Percentiles rank a stretch among this genome's conserved stretches.
Evolutionary conservation across 2,329 filamentous ascomycete species (phyloP).

Genomic region (Phialophora expanda): DNA sequence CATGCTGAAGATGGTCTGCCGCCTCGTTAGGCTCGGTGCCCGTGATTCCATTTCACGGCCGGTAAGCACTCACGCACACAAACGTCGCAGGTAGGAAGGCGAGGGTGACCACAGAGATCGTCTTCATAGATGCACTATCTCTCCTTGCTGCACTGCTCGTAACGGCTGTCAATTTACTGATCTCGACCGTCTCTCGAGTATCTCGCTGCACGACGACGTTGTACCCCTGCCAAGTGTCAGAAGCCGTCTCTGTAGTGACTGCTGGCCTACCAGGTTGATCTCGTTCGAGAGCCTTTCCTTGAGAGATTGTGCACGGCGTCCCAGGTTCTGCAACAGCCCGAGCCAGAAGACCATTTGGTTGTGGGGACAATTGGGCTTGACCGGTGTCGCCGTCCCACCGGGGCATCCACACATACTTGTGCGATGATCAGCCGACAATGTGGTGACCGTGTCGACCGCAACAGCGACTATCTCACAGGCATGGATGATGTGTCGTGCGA

Average conservation of each 20-base stretch:
- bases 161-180: slow-evolving; percentile 43
- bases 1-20: slow-evolving; percentile 46
- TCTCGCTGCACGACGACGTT: slow-evolving; percentile 45
- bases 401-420: slow-evolving; percentile 28
- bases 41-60: slow-evolving; percentile 42
- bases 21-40: slow-evolving; percentile 40
- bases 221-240: slow-evolving; percentile 40
- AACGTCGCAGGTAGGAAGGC: slow-evolving; percentile 48
- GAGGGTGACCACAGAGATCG: slow-evolving; percentile 45
- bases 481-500: slow-evolving; percentile 44
- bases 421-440: slow-evolving; percentile 38
- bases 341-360: slow-evolving; percentile 36
- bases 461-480: slow-evolving; percentile 44
- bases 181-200: slow-evolving; percentile 41
- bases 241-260: neutral
- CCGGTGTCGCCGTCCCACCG: neutral
- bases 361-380: slow-evolving; percentile 27
- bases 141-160: slow-evolving; percentile 41
- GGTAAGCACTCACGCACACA: slow-evolving; percentile 44
- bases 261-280: slow-evolving; percentile 42
- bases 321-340: slow-evolving; percentile 42
- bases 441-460: slow-evolving; percentile 41
- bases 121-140: slow-evolving; percentile 46
- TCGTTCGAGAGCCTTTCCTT: slow-evolving; percentile 45
- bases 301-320: slow-evolving; percentile 41